phyloP scores from a whole-genome alignment of 1,139 yeast genomes.

The Debaryomyces udenii region DNA sequence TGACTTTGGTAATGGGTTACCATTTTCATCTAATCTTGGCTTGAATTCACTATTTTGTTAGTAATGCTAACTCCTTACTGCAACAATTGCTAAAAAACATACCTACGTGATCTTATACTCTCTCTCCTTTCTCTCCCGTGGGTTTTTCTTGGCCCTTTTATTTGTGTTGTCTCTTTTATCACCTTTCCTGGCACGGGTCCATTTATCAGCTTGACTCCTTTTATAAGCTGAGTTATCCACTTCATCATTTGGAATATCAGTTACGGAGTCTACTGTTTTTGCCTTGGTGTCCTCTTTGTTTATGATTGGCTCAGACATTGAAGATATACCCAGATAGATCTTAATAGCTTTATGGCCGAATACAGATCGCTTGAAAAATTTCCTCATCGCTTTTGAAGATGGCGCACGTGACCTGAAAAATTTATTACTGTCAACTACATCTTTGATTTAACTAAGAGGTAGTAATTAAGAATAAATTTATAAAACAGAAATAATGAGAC shows the following conservation, averaged over 20 bases:
- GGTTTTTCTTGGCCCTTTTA: conserved; percentile 35
- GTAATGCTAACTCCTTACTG: conserved; percentile 19
- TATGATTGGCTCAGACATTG: conserved; percentile 12
- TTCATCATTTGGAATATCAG: conserved; percentile 17
- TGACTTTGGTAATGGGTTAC: conserved; percentile 58
- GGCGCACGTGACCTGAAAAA: conserved; percentile 14
- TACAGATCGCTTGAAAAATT: conserved; percentile 10
- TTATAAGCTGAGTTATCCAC: conserved; percentile 33
- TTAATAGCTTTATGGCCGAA: too few relatives aligned
- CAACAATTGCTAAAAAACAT: conserved; percentile 21
- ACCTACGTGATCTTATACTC: conserved; percentile 55
- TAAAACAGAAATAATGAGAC: conserved; percentile 70
- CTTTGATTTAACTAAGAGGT: not conserved
- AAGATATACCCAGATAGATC: not conserved
- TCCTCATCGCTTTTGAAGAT: conserved; percentile 15
- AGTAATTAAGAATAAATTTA: not conserved
- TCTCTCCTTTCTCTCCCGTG: conserved; percentile 21
- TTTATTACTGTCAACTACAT: conserved; percentile 5
- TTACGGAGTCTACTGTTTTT: conserved; percentile 2
- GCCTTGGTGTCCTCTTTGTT: conserved; percentile 8
- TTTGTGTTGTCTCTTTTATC: conserved; percentile 40
- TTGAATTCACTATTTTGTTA: conserved; percentile 41
- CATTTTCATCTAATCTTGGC: conserved; percentile 59
- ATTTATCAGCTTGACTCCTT: conserved; percentile 48
- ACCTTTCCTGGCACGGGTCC: conserved; percentile 35